Conservation (phyloP, 257 asterid genomes). For the Gentiana dahurica region DNA sequence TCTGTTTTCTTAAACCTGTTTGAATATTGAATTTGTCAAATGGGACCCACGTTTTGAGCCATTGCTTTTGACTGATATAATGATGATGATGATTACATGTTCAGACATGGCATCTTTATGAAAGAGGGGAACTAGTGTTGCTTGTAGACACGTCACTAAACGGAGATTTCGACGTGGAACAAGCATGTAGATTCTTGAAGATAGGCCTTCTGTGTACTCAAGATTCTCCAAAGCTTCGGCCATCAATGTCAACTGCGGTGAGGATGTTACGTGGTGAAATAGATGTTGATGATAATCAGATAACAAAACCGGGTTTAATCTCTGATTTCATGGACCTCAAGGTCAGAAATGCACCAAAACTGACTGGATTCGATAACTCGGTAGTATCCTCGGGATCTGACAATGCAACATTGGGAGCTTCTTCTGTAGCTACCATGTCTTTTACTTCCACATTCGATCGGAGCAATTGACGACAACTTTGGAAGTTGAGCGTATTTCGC, state of each 20-base stretch:
- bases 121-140: constrained; percentile 45
- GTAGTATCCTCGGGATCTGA: constrained; percentile 49
- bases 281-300: constrained; percentile 29
- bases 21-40: too few relatives aligned
- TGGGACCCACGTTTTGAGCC: too few relatives aligned
- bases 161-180: constrained; percentile 72
- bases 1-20: background rate
- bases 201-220: constrained; percentile 91
- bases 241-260: constrained; percentile 75
- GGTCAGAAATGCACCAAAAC: constrained; percentile 35
- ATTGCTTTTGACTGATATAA: too few relatives aligned
- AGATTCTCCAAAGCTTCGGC: constrained; percentile 77
- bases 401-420: constrained; percentile 27
- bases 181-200: constrained; percentile 74
- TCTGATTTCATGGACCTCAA: constrained; percentile 90
- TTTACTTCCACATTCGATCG: constrained; percentile 23
- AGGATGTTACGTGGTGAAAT: constrained; percentile 57
- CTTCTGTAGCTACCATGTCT: constrained; percentile 49
- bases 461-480: constrained; percentile 7
- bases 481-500: too few relatives aligned
- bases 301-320: constrained; percentile 82
- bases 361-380: constrained; percentile 18
- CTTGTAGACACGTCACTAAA: constrained; percentile 59
- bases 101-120: constrained; percentile 84
- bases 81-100: too few relatives aligned